Percentiles rank a stretch among this genome's conserved stretches.
phyloP scores from a whole-genome alignment of 768 basidiomycete genomes.

The Mycena rosella region DNA sequence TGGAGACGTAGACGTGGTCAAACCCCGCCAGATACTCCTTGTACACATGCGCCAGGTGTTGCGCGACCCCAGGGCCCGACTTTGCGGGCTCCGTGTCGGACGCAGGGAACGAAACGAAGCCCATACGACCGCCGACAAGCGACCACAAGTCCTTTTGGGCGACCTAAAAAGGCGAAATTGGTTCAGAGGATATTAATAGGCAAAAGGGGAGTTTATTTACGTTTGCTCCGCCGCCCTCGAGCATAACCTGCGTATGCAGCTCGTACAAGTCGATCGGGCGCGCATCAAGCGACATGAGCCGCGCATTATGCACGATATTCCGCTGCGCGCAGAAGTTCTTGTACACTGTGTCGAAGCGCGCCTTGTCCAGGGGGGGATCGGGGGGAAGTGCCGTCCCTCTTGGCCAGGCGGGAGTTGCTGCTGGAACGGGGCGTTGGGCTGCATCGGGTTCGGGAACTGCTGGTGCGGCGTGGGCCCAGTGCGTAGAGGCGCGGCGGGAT shows the following conservation, averaged over 20 bases:
- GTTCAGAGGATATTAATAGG: conserved; percentile 25
- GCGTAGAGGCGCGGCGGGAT: conserved; percentile 51
- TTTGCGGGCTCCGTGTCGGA: conserved; percentile 71
- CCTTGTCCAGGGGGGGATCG: conserved; percentile 61
- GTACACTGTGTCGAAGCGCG: conserved; percentile 65
- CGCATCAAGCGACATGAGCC: conserved; percentile 62
- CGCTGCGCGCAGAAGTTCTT: conserved; percentile 61
- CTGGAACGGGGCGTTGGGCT: conserved; percentile 49
- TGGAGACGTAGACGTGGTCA: conserved; percentile 65
- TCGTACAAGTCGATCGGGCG: conserved; percentile 70
- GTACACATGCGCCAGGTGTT: conserved; percentile 71
- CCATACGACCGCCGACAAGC: conserved; percentile 76
- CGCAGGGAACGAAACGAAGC: conserved; percentile 74
- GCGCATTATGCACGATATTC: conserved; percentile 53
- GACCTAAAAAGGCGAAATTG: conserved; percentile 54
- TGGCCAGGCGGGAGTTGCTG: conserved; percentile 31
- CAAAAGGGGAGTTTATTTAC: conserved; percentile 49
- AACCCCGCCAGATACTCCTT: conserved; percentile 68
- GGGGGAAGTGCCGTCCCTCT: conserved; percentile 31
- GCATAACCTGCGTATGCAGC: conserved; percentile 71
- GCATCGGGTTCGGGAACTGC: conserved; percentile 49
- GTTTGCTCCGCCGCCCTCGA: conserved; percentile 63
- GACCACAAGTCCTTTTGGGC: conserved; percentile 70
- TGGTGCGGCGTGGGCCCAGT: conserved; percentile 55
- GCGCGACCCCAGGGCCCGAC: conserved; percentile 71